Base-by-base conservation (phyloP, 352 stramenopile genomes). In the Pythium vanterpoolii region DNA sequence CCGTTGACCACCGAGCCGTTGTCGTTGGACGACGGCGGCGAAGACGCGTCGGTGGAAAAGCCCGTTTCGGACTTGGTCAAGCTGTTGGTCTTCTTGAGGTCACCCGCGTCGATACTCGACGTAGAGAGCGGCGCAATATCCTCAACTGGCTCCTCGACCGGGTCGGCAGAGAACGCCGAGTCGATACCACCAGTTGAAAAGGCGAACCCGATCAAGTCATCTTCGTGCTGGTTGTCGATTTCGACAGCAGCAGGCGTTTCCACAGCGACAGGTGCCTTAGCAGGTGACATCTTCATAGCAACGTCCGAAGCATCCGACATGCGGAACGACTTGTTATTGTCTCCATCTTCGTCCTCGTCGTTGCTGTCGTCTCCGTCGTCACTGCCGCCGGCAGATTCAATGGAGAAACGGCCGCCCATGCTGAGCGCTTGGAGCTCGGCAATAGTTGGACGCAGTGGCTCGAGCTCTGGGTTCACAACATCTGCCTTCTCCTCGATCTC, bases 391-490 rank as follows among this genome's bases (percentile, higher is more conserved):
- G 40, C 69, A 0, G 67, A 80, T 1, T 76, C 18, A 11, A 71
- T 68, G 5, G 74, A 84, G 43, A 84, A 77, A 11, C 74, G 70
- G 8, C 74, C 74, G 18, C 57, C 69, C 67, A 79, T 63, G 36
- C 75, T 82, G 43, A 85, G 39, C 28, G 77, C 60, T 40, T 82
- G 68, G 31, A 85, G 68, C 33, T 85, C 75, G 1, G 63, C 58
- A 7, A 79, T 48, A 1, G 75, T 78, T n/a, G 72, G 75, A 11
- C 59, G 42, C 18, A 59, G 1, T 5, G 47, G 59, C 30, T 55
- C 19, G 5, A 60, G n/a, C 13, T 58, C 39, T 14, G 56, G 36
- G 27, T 56, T 38, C 1, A 46, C 56, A 13, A 57, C 27, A 21
- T 64, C 56, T 1, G 18, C 18, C 18, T 46, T 64, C 30, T 64